phyloP scores from a whole-genome alignment of 371 early-diverging fungal genomes.

The Lichtheimia ramosa region DNA sequence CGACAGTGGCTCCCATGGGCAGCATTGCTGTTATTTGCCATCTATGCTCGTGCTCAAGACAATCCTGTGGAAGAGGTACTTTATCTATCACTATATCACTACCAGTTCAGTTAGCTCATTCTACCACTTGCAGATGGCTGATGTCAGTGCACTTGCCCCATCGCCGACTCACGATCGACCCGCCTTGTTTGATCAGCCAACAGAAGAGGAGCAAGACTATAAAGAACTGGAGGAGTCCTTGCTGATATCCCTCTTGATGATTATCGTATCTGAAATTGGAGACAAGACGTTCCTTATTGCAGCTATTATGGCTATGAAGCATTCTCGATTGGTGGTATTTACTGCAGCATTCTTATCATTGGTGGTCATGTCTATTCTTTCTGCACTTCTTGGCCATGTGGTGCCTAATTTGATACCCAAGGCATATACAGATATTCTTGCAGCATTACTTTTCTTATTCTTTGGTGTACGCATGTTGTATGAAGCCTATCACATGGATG shows the following conservation, averaged over 20 bases:
- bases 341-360: constrained; percentile 85
- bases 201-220: not conserved
- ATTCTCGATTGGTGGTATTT: constrained; percentile 85
- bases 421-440: constrained; percentile 80
- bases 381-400: constrained; percentile 88
- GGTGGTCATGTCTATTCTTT: constrained; percentile 90
- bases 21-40: constrained; percentile 4
- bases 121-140: constrained; percentile 7
- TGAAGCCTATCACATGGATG: constrained; percentile 87
- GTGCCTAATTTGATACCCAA: constrained; percentile 85
- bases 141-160: constrained; percentile 1
- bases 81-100: no score
- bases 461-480: constrained; percentile 90
- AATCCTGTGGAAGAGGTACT: constrained; percentile 13
- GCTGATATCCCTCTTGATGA: constrained; percentile 73
- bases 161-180: not conserved
- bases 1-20: constrained; percentile 1
- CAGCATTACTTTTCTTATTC: constrained; percentile 81
- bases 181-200: not conserved
- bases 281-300: constrained; percentile 98
- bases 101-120: no score
- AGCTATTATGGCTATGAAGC: constrained; percentile 95
- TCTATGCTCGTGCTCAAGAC: constrained; percentile 6
- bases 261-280: constrained; percentile 92
- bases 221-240: constrained; percentile 36